Evolutionary conservation across 768 basidiomycete genomes (phyloP), one percentile per base, ranked within the genome.

Genomic region (Lactarius vividus): DNA sequence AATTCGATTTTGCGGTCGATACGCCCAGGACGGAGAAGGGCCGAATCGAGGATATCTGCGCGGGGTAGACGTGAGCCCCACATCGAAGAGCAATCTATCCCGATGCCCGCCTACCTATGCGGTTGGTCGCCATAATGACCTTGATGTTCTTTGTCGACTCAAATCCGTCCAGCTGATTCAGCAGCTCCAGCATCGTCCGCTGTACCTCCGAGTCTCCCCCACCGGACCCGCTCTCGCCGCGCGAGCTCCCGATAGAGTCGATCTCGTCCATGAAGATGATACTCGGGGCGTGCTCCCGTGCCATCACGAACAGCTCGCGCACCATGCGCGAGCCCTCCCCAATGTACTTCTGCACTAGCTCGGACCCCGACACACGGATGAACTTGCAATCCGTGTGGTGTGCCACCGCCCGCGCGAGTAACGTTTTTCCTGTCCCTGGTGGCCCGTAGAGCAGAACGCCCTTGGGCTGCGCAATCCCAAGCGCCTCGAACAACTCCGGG

Each of bases 211-310:
- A 85, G 73, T 88, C 86, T 6, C 86, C 85, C 33, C 83, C 82
- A 8, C 85, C 84, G 26, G 82, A 83, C 9, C 88, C 88, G 37
- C 83, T 79, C 70, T 95, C 92, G 13, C 96, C 94, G 74, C 96
- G 79, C 69, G 93, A 94, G 69, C 89, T 91, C 62, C 96, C 96
- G 73, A 98, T 98, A 23, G 92, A 94, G 78, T 98, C 96, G 69
- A 98, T 98, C 79, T 98, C 96, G 75, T 98, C 96, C 96, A 98
- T 97, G 82, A 98, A 98, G 75, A 98, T 97, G 79, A 98, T 97
- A 76, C 91, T 92, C 40, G 96, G 96, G 39, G 96, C 96, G 73
- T 97, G 94, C 75, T 98, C 96, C 68, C 95, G 79, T 3, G 96
- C 96, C 96, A 97, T 98, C 66, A 97, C 94, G 81, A 98, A 98